Evolutionary conservation across 2,329 filamentous ascomycete genomes (phyloP).

Genomic region (Cordyceps farinosa): DNA sequence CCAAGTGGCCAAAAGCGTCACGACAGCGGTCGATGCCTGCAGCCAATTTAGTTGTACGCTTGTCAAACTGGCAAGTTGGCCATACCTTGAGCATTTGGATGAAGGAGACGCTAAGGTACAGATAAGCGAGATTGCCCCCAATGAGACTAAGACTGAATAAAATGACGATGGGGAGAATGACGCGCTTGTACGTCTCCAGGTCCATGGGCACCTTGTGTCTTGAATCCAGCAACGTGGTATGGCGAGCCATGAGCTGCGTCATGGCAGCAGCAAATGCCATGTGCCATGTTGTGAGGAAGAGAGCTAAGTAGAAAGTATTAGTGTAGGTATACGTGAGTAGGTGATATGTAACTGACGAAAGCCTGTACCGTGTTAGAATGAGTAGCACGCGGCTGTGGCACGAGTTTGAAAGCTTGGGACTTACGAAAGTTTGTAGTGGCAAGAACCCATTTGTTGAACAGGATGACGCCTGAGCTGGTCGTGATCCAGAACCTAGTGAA

Average conservation of each 20-base stretch:
- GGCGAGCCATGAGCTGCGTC: conserved; percentile 89
- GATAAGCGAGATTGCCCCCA: conserved; percentile 92
- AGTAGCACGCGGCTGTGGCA: background rate
- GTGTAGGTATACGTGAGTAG: conserved; percentile 51
- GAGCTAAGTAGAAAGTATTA: background rate
- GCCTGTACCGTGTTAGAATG: background rate
- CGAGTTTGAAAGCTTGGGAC: conserved; percentile 10
- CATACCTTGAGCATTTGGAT: conserved; percentile 96
- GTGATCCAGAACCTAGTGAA: conserved; percentile 66
- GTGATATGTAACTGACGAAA: background rate
- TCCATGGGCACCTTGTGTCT: conserved; percentile 98
- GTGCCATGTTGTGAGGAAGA: conserved; percentile 89
- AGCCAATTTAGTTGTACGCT: background rate
- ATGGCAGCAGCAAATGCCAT: conserved; percentile 88
- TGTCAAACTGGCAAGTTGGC: too few relatives aligned
- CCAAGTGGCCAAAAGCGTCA: conserved; percentile 88
- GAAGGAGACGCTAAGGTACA: conserved; percentile 93
- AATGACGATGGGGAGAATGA: conserved; percentile 89
- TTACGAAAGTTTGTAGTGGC: conserved; percentile 72
- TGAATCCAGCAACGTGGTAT: conserved; percentile 84
- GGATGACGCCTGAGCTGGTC: conserved; percentile 87
- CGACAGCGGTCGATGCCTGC: conserved; percentile 77
- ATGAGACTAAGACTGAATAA: conserved; percentile 97
- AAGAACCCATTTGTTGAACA: conserved; percentile 99
- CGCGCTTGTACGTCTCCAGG: conserved; percentile 83